These are phyloP conservation scores for Grosmannia serpens DNA, from an alignment of 2,329 filamentous ascomycete genomes.

Conservation along the genomic window DNA sequence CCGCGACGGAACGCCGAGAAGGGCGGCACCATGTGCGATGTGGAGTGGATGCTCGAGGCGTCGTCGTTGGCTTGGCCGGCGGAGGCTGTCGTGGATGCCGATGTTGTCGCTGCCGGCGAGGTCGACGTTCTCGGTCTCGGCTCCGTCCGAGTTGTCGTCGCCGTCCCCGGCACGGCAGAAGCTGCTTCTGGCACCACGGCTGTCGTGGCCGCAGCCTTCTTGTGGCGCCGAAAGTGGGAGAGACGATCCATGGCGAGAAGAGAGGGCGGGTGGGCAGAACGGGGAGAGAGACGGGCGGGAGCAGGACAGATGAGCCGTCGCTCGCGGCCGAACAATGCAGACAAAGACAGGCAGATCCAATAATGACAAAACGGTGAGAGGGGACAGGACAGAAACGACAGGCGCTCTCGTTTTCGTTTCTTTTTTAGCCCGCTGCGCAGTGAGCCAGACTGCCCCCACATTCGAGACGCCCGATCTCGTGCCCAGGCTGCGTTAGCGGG, in stretches of 20 bases:
- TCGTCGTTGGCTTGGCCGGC: neutral
- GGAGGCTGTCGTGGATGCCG: neutral
- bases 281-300: too few species aligned
- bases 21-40: neutral
- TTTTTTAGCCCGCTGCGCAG: neutral
- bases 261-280: neutral
- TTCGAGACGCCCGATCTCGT: neutral
- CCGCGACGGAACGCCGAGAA: neutral
- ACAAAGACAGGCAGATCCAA: neutral
- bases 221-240: slow-evolving; percentile 20
- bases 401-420: neutral
- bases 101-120: neutral
- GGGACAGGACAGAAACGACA: neutral
- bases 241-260: slow-evolving; percentile 13
- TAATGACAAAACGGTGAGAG: neutral
- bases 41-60: neutral
- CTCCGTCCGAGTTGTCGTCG: neutral
- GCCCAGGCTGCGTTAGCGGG: neutral
- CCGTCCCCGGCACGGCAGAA: neutral
- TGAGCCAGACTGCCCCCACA: neutral
- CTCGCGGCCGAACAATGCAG: neutral
- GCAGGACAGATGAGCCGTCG: neutral
- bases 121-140: neutral
- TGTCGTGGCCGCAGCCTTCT: slow-evolving; percentile 12
- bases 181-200: neutral